Conservation (phyloP, 2,329 filamentous ascomycete genomes). For the Diatrype stigma region DNA sequence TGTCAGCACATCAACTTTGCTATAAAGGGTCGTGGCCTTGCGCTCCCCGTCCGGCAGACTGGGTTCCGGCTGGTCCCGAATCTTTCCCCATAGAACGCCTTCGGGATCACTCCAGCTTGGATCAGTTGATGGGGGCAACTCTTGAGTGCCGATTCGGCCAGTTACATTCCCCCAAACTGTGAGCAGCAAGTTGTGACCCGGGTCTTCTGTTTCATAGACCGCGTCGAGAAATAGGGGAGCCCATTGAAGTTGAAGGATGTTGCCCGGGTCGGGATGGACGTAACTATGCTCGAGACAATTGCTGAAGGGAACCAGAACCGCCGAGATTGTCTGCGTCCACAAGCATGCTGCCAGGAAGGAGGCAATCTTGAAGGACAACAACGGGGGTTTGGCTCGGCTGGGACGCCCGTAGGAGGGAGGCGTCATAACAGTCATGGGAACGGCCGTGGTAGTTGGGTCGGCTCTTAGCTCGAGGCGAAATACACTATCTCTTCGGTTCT, state of each 20-base stretch:
- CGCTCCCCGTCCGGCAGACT: constrained; percentile 33
- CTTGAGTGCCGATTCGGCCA: constrained; percentile 56
- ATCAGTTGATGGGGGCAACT: constrained; percentile 57
- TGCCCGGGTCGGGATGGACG: constrained; percentile 38
- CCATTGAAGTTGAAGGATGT: constrained; percentile 70
- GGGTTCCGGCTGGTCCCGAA: constrained; percentile 56
- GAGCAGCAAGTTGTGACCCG: constrained; percentile 64
- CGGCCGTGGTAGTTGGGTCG: background rate
- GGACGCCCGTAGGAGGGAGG: background rate
- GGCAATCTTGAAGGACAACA: constrained; percentile 6
- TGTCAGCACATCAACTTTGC: constrained; percentile 68
- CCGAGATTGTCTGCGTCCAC: constrained; percentile 43
- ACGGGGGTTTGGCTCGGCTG: background rate
- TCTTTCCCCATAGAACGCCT: constrained; percentile 68
- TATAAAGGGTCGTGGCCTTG: constrained; percentile 69
- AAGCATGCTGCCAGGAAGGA: constrained; percentile 36
- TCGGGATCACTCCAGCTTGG: constrained; percentile 59
- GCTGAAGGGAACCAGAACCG: constrained; percentile 71
- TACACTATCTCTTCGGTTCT: background rate
- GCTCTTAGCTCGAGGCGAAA: background rate
- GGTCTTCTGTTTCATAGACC: constrained; percentile 59
- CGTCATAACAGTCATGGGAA: background rate
- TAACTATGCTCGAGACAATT: constrained; percentile 72
- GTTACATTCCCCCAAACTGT: constrained; percentile 90
- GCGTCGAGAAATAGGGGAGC: constrained; percentile 71